Evolutionary conservation across 805 yeast species (phyloP), one percentile per base, ranked within the genome.

Genomic region (Lachancea waltii): DNA sequence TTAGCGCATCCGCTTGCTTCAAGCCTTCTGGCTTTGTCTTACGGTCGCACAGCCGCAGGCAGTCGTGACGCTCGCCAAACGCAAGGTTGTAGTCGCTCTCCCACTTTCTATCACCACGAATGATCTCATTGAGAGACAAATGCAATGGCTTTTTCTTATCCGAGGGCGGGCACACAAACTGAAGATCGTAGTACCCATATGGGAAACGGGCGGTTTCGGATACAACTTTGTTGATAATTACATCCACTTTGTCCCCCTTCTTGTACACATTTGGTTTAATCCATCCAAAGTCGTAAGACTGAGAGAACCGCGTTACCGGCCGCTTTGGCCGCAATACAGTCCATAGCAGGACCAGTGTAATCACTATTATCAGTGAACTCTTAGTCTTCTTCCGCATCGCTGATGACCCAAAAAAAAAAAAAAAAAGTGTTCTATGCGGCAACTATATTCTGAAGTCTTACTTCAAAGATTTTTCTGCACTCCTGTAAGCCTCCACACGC

Each of bases 21-120:
- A 81, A 52, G 5, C 74, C 81, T 1, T 58, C 58, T 13, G 69
- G 70, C n/a, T 55, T 60, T 10, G 81, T 73, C n/a, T 65, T 64
- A 48, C 82, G 68, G 33, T 79, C 82, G 63, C 96, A 86, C 13
- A 85, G 58, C 29, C 79, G 63, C 34, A 64, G 67, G 60, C 95
- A 86, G 0, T 75, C 69, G 30, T 69, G 66, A 51, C 83, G 94
- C n/a, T 69, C 56, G 10, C 77, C 81, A 54, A 85, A 82, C 2
- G 49, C 44, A 30, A 86, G 62, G n/a, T 69, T 63, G 50, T 83
- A 84, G 45, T 79, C 85, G 26, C 89, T 77, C 44, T 74, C 77
- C 80, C 84, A 78, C 35, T 81, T 73, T 37, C 94, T 64, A 53
- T 86, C 95, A 10, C 95, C 95, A 37, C 81, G 69, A 38, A 86